Evolutionary conservation across 1,139 yeast genomes (phyloP), one percentile per base, ranked within the genome.

Genomic region (Spencermartinsiella ligniputridi): DNA sequence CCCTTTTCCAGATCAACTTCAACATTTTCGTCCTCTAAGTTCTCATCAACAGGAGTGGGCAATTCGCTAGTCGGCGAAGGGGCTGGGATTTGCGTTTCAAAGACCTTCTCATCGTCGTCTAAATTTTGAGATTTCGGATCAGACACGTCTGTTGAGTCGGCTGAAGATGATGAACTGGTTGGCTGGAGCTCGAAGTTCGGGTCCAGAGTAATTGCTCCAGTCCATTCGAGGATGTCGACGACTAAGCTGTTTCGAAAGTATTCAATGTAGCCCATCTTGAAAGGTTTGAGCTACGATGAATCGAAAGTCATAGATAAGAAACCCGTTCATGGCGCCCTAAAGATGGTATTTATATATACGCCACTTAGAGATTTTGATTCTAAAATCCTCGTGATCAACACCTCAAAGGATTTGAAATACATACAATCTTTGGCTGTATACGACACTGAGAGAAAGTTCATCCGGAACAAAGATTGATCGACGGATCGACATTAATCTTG

Each of bases 201-300:
- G 17, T 37, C 35, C 24, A 48, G 37, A 24, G 43, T 45, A 8
- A 42, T 43, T 2, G 33, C 15, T 9, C 51, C 51, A 8, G 37
- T n/a, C 41, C 41, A 37, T 27, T 48, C 51, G 16, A 48, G 38
- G 25, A 42, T 18, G 29, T 48, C 51, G 6, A 38, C 40, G n/a
- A 38, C 16, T 6, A 44, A 40, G 15, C 46, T 42, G 32, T 48
- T 45, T 18, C 47, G 25, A 29, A 33, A 48, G 8, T 24, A 21
- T n/a, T 41, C 42, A 6, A 39, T 27, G 19, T 45, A 48, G 15
- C 32, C 32, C 32, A 27, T 27, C 5, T 22, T 22, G 6, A 22
- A n/a, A n/a, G n/a, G n/a, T n/a, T n/a, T n/a, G n/a, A n/a, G n/a
- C n/a, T n/a, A n/a, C n/a, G n/a, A n/a, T n/a, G n/a, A n/a, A n/a